Evolutionary conservation across 805 yeast species (phyloP), one percentile per base, ranked within the genome.

Genomic region (Kuraishia ogatae): DNA sequence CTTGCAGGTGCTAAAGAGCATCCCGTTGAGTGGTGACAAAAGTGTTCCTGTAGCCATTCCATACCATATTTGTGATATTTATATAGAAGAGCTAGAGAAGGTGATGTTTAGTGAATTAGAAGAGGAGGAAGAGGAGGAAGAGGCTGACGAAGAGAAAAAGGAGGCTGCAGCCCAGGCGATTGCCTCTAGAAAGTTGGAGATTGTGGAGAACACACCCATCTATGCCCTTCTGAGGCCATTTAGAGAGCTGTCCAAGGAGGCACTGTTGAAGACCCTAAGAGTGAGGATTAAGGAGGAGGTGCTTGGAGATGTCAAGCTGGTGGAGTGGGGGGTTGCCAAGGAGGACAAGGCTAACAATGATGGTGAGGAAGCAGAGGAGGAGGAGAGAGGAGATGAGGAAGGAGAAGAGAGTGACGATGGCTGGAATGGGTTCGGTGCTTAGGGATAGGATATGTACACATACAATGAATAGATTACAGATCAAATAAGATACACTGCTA

Each of bases 51-150:
- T 79, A 60, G 94, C 94, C 23, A 77, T 94, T 53, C 85, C 96
- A 19, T 82, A 87, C 66, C 99, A 93, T 72, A 69, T 93, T 48
- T 77, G 88, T 57, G 98, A 94, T 70, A 82, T 94, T 6, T 83
- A 82, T 66, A 68, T 88, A 46, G 97, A 91, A 61, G 99, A 93
- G 70, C 71, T 93, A 57, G 96, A 87, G 64, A 78, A 78, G 58
- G 80, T 85, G 1, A 66, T 85, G 55, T 81, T 81, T 58, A 77
- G 72, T 43, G 79, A 75, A 54, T 75, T 76, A 47, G 78, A 75
- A 29, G 72, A 73, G 48, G 80, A 77, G 23, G 78, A 72, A 8
- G 81, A 75, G 4, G 78, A 75, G 1, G 75, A 73, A 10, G 76
- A 67, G 3, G 74, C 29, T 26, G 72, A 68, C 48, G 72, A 70